A percentile compares a stretch with the other conserved stretches of the same genome.
Evolutionary conservation across 2,329 filamentous ascomycete genomes (phyloP).

Genomic region (Colletotrichum musicola): DNA sequence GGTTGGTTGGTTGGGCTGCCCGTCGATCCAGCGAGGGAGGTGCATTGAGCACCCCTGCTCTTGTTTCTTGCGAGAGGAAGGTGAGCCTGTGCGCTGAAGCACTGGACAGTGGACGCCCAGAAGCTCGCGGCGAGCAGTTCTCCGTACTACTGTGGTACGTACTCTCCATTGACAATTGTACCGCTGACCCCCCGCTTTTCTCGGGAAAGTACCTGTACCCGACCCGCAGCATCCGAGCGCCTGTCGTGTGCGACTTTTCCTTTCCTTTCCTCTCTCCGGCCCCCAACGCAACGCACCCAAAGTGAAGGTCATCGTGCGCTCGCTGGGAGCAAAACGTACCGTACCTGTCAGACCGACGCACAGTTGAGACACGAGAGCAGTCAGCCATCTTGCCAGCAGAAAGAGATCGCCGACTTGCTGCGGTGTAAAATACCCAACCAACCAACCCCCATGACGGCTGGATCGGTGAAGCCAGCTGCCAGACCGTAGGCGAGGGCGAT

Average conservation of each 20-base stretch:
- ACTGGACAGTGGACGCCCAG: background rate
- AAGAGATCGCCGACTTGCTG: background rate
- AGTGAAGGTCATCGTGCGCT: background rate
- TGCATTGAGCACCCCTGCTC: conserved; percentile 13
- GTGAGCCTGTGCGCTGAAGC: conserved; percentile 12
- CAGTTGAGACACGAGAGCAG: conserved; percentile 8
- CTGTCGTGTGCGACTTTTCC: conserved; percentile 26
- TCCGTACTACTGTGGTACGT: background rate
- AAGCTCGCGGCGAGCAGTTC: background rate
- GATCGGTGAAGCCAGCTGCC: background rate
- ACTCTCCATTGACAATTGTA: background rate
- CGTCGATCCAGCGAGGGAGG: conserved; percentile 4
- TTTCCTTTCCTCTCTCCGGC: background rate
- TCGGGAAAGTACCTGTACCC: conserved; percentile 29
- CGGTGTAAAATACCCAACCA: background rate
- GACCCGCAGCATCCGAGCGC: conserved; percentile 36
- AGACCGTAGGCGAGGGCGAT: background rate
- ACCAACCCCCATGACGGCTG: conserved; percentile 1
- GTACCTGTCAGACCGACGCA: conserved; percentile 15
- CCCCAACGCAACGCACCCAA: conserved; percentile 5
- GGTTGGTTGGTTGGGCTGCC: background rate
- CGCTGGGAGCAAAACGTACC: background rate
- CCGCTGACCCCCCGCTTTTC: background rate
- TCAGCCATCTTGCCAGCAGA: background rate
- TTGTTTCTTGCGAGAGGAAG: conserved; percentile 14